Conservation (phyloP, 2,329 filamentous ascomycete species). For the Aureobasidium lini region DNA sequence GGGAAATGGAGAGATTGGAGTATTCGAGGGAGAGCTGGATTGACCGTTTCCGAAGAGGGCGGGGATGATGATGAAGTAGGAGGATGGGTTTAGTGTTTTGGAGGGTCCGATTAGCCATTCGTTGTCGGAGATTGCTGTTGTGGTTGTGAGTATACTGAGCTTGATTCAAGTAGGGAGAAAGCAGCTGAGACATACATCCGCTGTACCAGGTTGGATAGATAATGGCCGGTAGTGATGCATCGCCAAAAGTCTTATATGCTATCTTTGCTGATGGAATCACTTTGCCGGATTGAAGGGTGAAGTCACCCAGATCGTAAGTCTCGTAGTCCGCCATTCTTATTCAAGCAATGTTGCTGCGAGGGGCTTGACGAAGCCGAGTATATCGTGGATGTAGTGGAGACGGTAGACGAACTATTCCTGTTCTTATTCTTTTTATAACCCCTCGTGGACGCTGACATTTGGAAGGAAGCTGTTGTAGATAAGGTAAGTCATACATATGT, state of each 20-base stretch:
- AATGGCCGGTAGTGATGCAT: conserved; percentile 54
- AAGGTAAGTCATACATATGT: too few species aligned
- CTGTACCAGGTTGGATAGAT: conserved; percentile 75
- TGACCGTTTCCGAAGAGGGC: conserved; percentile 64
- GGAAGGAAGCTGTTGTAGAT: too few species aligned
- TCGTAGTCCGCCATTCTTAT: conserved; percentile 32
- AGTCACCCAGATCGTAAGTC: conserved; percentile 39
- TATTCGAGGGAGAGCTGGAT: conserved; percentile 61
- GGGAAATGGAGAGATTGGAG: conserved; percentile 50
- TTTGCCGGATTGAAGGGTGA: conserved; percentile 55
- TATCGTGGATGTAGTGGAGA: too few species aligned
- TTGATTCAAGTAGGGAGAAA: neutral
- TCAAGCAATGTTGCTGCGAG: too few species aligned
- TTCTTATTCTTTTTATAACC: too few species aligned
- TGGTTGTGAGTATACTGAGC: conserved; percentile 13
- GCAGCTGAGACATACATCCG: conserved; percentile 38
- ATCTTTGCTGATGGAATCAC: conserved; percentile 58
- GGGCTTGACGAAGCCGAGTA: too few species aligned
- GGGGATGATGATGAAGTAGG: conserved; percentile 62
- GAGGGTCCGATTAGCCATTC: conserved; percentile 64
- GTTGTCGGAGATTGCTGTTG: conserved; percentile 56
- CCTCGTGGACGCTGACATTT: too few species aligned
- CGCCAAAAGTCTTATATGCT: conserved; percentile 70
- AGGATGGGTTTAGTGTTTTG: conserved; percentile 56
- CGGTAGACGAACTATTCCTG: too few species aligned